Evolutionary conservation across 2,329 filamentous ascomycete genomes (phyloP).

Genomic region (Pseudocercospora eumusae): DNA sequence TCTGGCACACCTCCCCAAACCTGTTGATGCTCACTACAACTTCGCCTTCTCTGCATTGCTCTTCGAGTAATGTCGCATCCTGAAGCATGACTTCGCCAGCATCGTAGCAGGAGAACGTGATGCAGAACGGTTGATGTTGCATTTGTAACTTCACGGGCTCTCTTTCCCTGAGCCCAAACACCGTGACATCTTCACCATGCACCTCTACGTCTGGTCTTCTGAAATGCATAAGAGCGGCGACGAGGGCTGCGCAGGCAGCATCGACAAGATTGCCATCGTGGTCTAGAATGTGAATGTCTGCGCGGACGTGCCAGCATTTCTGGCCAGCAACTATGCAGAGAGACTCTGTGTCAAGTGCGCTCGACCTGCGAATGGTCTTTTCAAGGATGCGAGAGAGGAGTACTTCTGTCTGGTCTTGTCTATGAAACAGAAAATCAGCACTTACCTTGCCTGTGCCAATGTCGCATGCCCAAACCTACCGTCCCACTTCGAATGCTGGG

Average conservation of each 20-base stretch:
- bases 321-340: conserved; percentile 87
- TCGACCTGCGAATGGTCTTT: conserved; percentile 88
- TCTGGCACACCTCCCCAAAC: conserved; percentile 86
- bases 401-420: conserved; percentile 61
- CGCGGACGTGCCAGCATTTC: conserved; percentile 89
- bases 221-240: conserved; percentile 88
- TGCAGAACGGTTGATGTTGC: conserved; percentile 85
- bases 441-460: conserved; percentile 31
- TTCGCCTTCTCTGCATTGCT: conserved; percentile 71
- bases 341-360: conserved; percentile 91
- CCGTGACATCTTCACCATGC: conserved; percentile 77
- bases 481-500: conserved; percentile 82
- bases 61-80: conserved; percentile 73
- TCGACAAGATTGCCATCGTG: conserved; percentile 91
- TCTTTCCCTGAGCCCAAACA: conserved; percentile 81
- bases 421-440: conserved; percentile 53
- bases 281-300: conserved; percentile 86
- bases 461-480: conserved; percentile 48
- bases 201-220: conserved; percentile 85
- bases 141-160: conserved; percentile 88
- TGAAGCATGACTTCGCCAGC: conserved; percentile 69
- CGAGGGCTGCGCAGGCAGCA: conserved; percentile 78
- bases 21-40: conserved; percentile 84
- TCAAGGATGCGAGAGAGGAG: conserved; percentile 86
- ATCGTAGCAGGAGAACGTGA: conserved; percentile 82